Base-by-base conservation (phyloP, 345 rosid genomes). In the Geranium brycei region DNA sequence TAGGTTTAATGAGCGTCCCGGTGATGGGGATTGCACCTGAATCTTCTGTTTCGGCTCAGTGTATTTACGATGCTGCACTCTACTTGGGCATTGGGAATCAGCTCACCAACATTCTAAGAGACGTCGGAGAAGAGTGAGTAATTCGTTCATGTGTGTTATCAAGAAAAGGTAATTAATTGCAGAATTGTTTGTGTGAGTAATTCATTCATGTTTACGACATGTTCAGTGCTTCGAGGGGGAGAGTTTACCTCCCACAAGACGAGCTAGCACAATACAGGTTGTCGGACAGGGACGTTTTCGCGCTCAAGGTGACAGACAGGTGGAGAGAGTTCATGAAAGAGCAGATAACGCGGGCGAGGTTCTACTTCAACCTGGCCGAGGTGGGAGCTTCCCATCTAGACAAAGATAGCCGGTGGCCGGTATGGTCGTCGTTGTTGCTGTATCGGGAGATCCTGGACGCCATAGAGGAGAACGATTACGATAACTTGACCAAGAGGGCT, bases 391-490 rank as follows among this genome's bases (percentile, higher is more conserved):
- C 84, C 1, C 80, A 73, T 65, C 85, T 80, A 17, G 76, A 78
- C 69, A 71, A 78, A 61, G 87, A 73, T 62, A 83, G 91, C 65
- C 81, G 88, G 14, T 80, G 84, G 88, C 85, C 87, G 70, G 87
- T 82, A 6, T 82, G 88, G 91, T 81, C 88, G 13, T 77, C 85
- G 0, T 61, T 86, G 56, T 53, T 83, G 56, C 16, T 80, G 68
- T 83, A 80, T 71, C 35, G 78, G 28, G 66, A 78, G 62, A 82
- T 86, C 30, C 58, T 86, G 68, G 82, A 80, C 58, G 83, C 83
- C 2, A 82, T 83, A 0, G 83, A 82, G 63, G 85, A 78, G n/a
- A 82, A 82, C n/a, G 85, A 76, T 69, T 82, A 79, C 15, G 77
- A 80, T 63, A 83, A 83, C 75, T 70, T 83, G 66, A 81, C 80